phyloP scores from a whole-genome alignment of 2,329 filamentous ascomycete genomes.

The Alternaria sp. region DNA sequence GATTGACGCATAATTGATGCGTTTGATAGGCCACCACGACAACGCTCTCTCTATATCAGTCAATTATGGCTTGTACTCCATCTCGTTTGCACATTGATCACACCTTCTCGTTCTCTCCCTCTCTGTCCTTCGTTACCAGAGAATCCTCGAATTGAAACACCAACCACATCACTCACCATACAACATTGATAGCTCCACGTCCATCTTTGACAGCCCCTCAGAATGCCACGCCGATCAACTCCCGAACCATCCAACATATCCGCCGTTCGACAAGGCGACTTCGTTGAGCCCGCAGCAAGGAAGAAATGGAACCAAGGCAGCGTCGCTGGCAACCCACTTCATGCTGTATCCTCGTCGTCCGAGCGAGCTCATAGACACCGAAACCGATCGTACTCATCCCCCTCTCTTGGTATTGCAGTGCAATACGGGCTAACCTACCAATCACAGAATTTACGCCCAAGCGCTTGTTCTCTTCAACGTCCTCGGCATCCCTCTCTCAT shows the following conservation, averaged over 20 bases:
- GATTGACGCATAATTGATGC: not conserved
- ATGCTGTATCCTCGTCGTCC: not conserved
- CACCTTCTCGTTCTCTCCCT: not conserved
- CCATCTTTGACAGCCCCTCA: not conserved
- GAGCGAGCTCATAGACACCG: not conserved
- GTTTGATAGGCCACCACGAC: not conserved
- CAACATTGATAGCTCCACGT: no score
- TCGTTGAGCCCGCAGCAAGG: not conserved
- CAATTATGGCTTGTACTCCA: not conserved
- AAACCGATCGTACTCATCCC: not conserved
- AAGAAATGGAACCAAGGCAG: not conserved
- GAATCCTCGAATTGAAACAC: not conserved
- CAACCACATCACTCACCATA: not conserved
- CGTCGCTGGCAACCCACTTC: no score
- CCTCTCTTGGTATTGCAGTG: not conserved
- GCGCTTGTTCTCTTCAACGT: constrained; percentile 38
- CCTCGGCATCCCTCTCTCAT: constrained; percentile 37
- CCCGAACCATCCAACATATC: not conserved
- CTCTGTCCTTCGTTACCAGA: not conserved
- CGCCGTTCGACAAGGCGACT: not conserved
- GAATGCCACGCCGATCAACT: not conserved
- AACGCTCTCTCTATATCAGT: not conserved
- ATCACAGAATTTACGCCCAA: constrained; percentile 25
- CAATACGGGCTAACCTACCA: not conserved
- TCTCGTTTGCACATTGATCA: not conserved